Evolutionary conservation across 495 filamentous ascomycete genomes (phyloP).

Genomic region (Mycothermus thermophilus): DNA sequence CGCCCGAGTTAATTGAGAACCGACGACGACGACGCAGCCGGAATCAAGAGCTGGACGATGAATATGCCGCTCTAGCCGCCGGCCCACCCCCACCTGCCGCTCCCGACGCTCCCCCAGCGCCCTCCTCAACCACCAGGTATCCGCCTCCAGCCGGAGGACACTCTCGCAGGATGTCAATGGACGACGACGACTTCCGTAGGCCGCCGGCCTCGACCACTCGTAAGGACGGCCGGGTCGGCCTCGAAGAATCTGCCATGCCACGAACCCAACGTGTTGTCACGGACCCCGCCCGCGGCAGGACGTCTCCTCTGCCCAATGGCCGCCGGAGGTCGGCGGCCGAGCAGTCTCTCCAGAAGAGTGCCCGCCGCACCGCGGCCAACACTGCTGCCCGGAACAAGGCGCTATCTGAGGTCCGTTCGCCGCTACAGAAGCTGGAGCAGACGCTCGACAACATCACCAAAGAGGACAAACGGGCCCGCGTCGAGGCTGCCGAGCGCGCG

Average conservation of each 20-base stretch:
- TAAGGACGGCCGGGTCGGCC: too few relatives aligned
- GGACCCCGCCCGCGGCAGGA: slow-evolving; percentile 8
- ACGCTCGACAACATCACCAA: slow-evolving; percentile 81
- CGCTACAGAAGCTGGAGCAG: slow-evolving; percentile 80
- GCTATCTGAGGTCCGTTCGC: slow-evolving; percentile 69
- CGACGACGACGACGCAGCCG: slow-evolving; percentile 23
- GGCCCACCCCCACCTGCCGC: slow-evolving; percentile 34
- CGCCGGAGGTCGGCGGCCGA: slow-evolving; percentile 19
- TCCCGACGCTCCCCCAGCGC: slow-evolving; percentile 45
- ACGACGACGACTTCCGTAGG: too few relatives aligned
- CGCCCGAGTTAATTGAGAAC: slow-evolving; percentile 25
- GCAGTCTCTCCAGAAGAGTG: slow-evolving; percentile 14
- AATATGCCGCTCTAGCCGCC: slow-evolving; percentile 14
- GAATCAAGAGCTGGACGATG: slow-evolving; percentile 19
- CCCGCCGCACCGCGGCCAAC: slow-evolving; percentile 11
- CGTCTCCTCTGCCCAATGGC: slow-evolving; percentile 4
- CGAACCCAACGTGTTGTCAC: slow-evolving; percentile 14
- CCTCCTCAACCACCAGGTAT: slow-evolving; percentile 43
- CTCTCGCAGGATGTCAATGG: too few relatives aligned
- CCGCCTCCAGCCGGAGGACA: slow-evolving; percentile 31
- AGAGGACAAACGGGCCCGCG: slow-evolving; percentile 71
- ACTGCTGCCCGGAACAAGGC: slow-evolving; percentile 26
- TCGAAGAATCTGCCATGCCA: slow-evolving; percentile 16
- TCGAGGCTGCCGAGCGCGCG: slow-evolving; percentile 57
- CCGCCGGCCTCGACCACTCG: too few relatives aligned